phyloP scores from a whole-genome alignment of 2,329 filamentous ascomycete species.

The Hypomyces perniciosus region DNA sequence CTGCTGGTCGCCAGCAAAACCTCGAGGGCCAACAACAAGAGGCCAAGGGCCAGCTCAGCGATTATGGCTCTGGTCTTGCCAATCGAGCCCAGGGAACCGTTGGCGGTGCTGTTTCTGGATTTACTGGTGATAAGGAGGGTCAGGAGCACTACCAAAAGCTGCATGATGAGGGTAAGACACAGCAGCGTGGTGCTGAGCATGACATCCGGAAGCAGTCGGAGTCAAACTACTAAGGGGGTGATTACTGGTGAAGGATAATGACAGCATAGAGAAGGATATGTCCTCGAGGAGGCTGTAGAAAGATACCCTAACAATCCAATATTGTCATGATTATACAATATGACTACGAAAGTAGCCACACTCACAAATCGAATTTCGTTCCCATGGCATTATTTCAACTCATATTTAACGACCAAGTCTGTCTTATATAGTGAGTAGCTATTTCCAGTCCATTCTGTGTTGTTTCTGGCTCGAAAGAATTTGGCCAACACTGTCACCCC shows the following conservation, averaged over 20 bases:
- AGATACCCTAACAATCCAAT: constrained; percentile 9
- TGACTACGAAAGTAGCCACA: neutral
- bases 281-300: neutral
- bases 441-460: too few relatives aligned
- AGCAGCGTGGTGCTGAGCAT: constrained; percentile 74
- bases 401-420: neutral
- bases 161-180: constrained; percentile 78
- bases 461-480: too few relatives aligned
- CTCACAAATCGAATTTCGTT: neutral
- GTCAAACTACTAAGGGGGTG: constrained; percentile 24
- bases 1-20: constrained; percentile 71
- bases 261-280: neutral
- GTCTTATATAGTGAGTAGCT: too few relatives aligned
- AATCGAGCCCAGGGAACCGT: constrained; percentile 66
- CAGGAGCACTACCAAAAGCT: constrained; percentile 60
- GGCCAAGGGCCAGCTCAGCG: constrained; percentile 72
- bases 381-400: too few relatives aligned
- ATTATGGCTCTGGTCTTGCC: constrained; percentile 59
- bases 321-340: neutral
- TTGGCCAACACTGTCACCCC: too few relatives aligned
- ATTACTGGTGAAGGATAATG: neutral
- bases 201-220: constrained; percentile 71
- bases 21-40: constrained; percentile 73
- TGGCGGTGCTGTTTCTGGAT: constrained; percentile 62
- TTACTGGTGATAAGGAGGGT: constrained; percentile 64